Evolutionary conservation across 2,329 filamentous ascomycete genomes (phyloP).

Genomic region (Cladosporium oxysporum): DNA sequence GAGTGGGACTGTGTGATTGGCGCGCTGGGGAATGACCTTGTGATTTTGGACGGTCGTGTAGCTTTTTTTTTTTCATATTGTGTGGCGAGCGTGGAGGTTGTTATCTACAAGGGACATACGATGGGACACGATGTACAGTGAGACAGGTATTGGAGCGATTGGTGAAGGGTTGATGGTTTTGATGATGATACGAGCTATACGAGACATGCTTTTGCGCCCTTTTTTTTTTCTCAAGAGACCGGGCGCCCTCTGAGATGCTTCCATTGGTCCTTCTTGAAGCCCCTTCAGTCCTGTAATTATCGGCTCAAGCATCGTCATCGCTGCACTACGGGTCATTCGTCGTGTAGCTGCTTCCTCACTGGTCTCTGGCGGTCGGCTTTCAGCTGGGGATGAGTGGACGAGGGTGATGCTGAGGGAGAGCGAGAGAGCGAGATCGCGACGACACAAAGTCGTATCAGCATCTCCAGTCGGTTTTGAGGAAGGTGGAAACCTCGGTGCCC

Average conservation of each 20-base stretch:
- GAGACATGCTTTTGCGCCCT: background rate
- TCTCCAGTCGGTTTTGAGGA: background rate
- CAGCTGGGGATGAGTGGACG: background rate
- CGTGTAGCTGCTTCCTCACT: too few relatives aligned
- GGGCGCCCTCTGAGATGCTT: too few relatives aligned
- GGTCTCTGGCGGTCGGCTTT: too few relatives aligned
- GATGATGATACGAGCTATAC: background rate
- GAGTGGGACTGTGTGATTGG: background rate
- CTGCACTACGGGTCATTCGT: too few relatives aligned
- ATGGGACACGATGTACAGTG: background rate
- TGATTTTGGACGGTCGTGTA: background rate
- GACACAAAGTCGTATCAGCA: background rate
- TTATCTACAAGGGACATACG: background rate
- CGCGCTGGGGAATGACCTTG: accelerated
- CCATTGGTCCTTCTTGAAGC: too few relatives aligned
- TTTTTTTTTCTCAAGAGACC: too few relatives aligned
- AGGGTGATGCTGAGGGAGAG: background rate
- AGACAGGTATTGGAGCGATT: background rate
- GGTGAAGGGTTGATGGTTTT: background rate
- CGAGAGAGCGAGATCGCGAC: background rate
- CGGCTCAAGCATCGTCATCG: too few relatives aligned
- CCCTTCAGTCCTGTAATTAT: too few relatives aligned
- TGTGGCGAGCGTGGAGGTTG: background rate
- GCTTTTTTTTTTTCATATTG: background rate
- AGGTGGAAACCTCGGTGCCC: background rate